Evolutionary conservation across 768 basidiomycete species (phyloP), one percentile per base, ranked within the genome.

Genomic region (Podaxis sp.): DNA sequence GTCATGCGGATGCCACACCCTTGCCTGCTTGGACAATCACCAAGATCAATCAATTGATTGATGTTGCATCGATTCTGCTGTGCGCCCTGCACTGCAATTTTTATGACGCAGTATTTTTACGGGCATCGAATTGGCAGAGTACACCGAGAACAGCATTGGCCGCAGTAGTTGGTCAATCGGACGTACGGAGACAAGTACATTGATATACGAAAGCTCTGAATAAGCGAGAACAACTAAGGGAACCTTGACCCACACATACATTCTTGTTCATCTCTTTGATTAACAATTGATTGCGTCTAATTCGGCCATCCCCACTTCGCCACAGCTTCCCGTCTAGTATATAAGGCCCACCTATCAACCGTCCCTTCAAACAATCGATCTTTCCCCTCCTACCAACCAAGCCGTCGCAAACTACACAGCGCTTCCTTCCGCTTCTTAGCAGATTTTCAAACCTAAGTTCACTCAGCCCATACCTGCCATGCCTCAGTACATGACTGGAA

Each of bases 401-500:
- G 24, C 26, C 48, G 13, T 56, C 61, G 28, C 53, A 48, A n/a
- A 56, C 17, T 11, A 26, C 24, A 49, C 55, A 42, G 53, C 55
- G 38, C 46, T 51, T 56, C 54, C 48, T 24, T 48, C 53, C 46
- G 28, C 53, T 51, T 33, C 33, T 46, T 28, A 19, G 49, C 36
- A 19, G 39, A 60, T 6, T 24, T 38, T 33, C 59, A 60, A 42
- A 28, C 22, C 36, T 49, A 54, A 49, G 28, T 53, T 61, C 61
- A 22, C 52, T 59, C 58, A 42, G 15, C 48, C 57, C 55, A 26
- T 56, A 57, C 54, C 38, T 54, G 57, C 46, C 17, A 63, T 63
- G 61, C 61, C 61, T 26, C 61, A 57, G 36, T 57, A 63, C 54
- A 63, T 63, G 61, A 49, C 61, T 24, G 61, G 61, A 54, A 63